Base-by-base conservation (phyloP, 192 early-diverging fungal genomes). In the Coemansia sp. region DNA sequence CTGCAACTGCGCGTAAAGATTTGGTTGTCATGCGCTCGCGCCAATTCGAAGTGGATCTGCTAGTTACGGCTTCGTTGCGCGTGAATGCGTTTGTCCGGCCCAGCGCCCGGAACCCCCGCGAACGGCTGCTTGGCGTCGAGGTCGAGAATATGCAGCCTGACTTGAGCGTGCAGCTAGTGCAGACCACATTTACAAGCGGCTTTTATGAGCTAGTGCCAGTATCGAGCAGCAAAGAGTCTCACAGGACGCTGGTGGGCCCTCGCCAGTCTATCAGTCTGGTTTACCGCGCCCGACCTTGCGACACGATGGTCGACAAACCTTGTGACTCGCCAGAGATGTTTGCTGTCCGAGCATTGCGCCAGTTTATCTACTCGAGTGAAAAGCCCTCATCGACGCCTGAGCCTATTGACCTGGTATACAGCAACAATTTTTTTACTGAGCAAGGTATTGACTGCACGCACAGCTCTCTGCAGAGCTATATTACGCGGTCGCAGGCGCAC, bases 41-140 rank as follows among this genome's bases (percentile, higher is more conserved):
- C 6, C 53, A 37, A 42, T 80, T 75, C 26, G 77, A 75, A n/a
- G 32, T 80, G 2, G 74, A 80, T 30, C 60, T 76, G 35, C 86
- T 93, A 19, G 95, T 99, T 3, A 75, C 86, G 40, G 93, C 95
- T 9, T 96, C 95, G 4, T 82, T 99, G 17, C 88, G 94, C 55
- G 94, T 99, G 74, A 96, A 95, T 70, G 93, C 96, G 0, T 97
- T 99, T 76, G 95, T 96, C 9, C 77, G 95, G 28, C 92, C 94
- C 6, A 93, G 94, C 63, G 80, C 87, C 21, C 84, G 75, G n/a
- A 82, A 74, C 11, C 80, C 94, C 7, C 88, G 90, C 72, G 95
- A 97, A 69, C 96, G 93, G 64, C 89, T 97, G 30, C 85, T 99
- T 30, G 96, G 95, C 2, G 88, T 99, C 40, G 97, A 99, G 87